A percentile compares a stretch with the other conserved stretches of the same genome.
Conservation (phyloP, 768 basidiomycete species). For the Ramaria rubella region DNA sequence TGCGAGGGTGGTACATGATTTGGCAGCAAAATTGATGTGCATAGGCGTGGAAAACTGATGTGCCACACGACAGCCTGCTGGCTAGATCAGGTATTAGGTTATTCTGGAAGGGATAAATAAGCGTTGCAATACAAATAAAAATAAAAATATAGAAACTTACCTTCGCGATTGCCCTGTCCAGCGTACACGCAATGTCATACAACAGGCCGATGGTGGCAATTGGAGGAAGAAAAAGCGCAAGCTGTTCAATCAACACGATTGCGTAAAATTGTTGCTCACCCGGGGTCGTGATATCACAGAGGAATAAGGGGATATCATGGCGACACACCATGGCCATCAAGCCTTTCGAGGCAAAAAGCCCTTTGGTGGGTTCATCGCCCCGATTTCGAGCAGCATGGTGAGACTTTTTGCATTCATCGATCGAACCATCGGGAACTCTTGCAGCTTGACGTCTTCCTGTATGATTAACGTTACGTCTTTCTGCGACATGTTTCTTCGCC, state of each 20-base stretch:
- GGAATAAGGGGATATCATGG: too few species aligned
- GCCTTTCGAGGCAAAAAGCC: too few species aligned
- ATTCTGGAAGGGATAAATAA: background rate
- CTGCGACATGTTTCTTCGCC: background rate
- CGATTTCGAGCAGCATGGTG: too few species aligned
- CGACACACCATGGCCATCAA: too few species aligned
- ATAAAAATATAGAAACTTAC: background rate
- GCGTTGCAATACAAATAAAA: background rate
- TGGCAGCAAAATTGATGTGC: too few species aligned
- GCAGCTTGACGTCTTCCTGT: background rate
- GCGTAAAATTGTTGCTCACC: conserved; percentile 3
- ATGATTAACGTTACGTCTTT: background rate
- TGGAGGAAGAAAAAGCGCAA: background rate
- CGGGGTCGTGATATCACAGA: background rate
- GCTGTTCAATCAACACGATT: background rate
- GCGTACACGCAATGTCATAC: background rate
- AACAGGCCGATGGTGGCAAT: background rate
- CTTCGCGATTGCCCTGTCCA: too few species aligned
- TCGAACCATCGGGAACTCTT: background rate
- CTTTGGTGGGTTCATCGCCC: background rate
- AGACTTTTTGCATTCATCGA: background rate
- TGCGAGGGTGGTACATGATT: background rate
- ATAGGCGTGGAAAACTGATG: conserved; percentile 2
- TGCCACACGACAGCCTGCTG: background rate
- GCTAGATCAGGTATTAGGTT: background rate